Evolutionary conservation across 2,329 filamentous ascomycete species (phyloP), one percentile per base, ranked within the genome.

Genomic region (Fusarium decemcellulare): DNA sequence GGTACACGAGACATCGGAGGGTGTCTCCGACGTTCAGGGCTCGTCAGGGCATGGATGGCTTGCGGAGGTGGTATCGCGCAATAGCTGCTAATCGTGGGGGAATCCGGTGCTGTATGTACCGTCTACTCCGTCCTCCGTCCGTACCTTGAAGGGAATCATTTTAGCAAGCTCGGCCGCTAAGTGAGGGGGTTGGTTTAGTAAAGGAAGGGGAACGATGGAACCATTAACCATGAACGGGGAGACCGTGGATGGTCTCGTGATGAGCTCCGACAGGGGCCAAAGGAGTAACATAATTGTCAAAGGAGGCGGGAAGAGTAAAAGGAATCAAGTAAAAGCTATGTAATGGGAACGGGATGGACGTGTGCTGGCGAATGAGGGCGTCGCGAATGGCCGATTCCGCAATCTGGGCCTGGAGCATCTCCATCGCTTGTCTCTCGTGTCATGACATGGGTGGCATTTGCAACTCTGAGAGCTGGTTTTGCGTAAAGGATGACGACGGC

Each of bases 271-370:
- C 63, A 65, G 64, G 69, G 62, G 53, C 54, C n/a, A 64, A 62
- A 63, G 51, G 48, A 54, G 63, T 69, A 68, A 57, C 56, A 58
- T 50, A 64, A 51, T 34, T 55, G 61, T 64, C 59, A 57, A 55
- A 54, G 52, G 36, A 48, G 34, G 27, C 29, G 30, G 37, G 40
- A 61, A 59, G 53, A 63, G 63, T 75, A 72, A 72, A 42, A 75
- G 73, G 42, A 75, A 75, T 75, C 70, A 73, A 66, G 73, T 75
- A 75, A 75, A 61, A 72, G 60, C 73, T 75, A 75, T 72, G 73
- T 75, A 75, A 75, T 75, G 50, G 56, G 65, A 75, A 74, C 55
- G 58, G 67, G 52, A 63, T 34, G 39, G 63, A 67, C 69, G 72
- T 63, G 67, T 72, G 73, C 72, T 62, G 70, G 61, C 73, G 70